These are phyloP conservation scores for Tilletia walkeri DNA, from an alignment of 1,284 basidiomycete genomes.

Conservation along the genomic window DNA sequence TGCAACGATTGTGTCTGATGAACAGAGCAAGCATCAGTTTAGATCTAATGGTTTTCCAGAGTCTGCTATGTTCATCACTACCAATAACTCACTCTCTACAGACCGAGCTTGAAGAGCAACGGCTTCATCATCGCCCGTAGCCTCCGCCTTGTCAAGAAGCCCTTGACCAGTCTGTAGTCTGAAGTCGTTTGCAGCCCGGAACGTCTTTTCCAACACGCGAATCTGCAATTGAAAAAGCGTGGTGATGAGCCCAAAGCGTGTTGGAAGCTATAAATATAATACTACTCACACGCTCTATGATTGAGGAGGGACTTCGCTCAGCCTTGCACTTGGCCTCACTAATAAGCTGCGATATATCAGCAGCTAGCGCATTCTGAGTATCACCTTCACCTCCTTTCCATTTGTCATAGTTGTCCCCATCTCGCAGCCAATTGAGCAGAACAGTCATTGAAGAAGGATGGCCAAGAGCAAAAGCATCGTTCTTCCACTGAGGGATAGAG, in stretches of 20 bases:
- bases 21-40: too few species aligned
- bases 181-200: not conserved
- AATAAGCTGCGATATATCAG: not conserved
- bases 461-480: not conserved
- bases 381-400: slow-evolving; percentile 1
- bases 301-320: not conserved
- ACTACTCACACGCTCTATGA: not conserved
- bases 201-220: not conserved
- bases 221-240: not conserved
- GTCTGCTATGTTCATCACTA: too few species aligned
- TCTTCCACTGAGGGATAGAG: slow-evolving; percentile 13
- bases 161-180: not conserved
- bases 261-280: too few species aligned
- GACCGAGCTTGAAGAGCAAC: too few species aligned
- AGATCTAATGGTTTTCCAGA: too few species aligned
- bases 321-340: not conserved
- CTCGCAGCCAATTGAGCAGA: not conserved
- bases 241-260: too few species aligned
- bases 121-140: too few species aligned
- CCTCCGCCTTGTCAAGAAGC: not conserved
- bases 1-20: too few species aligned
- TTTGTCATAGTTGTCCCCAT: not conserved
- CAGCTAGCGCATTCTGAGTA: not conserved
- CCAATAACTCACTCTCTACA: too few species aligned
- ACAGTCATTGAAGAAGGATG: not conserved